Conservation (phyloP, 371 early-diverging fungal genomes). For the Mucor racemosus region DNA sequence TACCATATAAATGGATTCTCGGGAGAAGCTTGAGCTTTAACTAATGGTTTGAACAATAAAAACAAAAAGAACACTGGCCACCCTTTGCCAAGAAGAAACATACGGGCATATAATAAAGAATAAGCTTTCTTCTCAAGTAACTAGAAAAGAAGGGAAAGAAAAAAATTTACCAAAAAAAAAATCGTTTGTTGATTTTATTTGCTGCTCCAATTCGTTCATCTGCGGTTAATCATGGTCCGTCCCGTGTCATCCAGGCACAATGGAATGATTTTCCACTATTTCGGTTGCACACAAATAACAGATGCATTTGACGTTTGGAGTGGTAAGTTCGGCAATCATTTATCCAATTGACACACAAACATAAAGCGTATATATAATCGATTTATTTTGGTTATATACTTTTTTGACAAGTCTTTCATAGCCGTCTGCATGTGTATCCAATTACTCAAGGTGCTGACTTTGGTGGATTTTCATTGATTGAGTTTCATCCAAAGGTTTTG, state of each 20-base stretch:
- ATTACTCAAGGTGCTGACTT: background rate
- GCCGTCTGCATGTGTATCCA: background rate
- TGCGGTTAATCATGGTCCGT: background rate
- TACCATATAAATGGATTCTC: constrained; percentile 28
- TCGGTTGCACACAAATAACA: background rate
- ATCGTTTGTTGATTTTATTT: background rate
- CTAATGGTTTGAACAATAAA: constrained; percentile 1
- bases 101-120: constrained; percentile 15
- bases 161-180: background rate
- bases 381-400: too few relatives aligned
- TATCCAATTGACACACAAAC: background rate
- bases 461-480: too few relatives aligned
- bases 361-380: too few relatives aligned
- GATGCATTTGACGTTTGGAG: background rate
- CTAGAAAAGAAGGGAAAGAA: background rate
- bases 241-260: background rate
- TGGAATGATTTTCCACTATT: background rate
- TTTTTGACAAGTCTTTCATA: background rate
- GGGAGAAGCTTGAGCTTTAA: constrained; percentile 19
- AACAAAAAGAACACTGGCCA: constrained; percentile 13
- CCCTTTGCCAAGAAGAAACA: constrained; percentile 17
- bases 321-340: background rate
- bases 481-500: too few relatives aligned
- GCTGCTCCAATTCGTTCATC: background rate
- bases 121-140: background rate